phyloP scores from a whole-genome alignment of 1,139 yeast species.

The Debaryomycetaceae sp. region DNA sequence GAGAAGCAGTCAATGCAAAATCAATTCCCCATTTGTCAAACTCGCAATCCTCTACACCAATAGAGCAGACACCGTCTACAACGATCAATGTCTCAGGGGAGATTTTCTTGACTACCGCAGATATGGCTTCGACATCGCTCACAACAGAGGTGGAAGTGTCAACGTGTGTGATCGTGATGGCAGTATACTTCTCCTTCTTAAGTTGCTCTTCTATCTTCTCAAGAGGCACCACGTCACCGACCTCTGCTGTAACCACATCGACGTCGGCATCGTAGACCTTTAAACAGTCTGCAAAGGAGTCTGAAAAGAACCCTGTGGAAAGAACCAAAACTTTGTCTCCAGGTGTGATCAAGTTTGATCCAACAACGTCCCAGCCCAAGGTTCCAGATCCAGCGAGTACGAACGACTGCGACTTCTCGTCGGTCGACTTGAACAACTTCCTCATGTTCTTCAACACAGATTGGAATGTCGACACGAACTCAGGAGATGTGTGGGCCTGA shows the following conservation, averaged over 20 bases:
- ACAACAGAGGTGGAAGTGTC: slow-evolving; percentile 95
- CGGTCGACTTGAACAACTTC: slow-evolving; percentile 67
- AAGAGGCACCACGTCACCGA: slow-evolving; percentile 70
- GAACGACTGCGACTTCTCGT: slow-evolving; percentile 66
- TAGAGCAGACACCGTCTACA: slow-evolving; percentile 94
- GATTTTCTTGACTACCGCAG: slow-evolving; percentile 55
- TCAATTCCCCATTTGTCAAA: slow-evolving; percentile 92
- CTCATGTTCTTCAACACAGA: slow-evolving; percentile 65
- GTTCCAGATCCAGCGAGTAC: slow-evolving; percentile 92
- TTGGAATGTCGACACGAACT: slow-evolving; percentile 73
- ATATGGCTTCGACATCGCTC: slow-evolving; percentile 62
- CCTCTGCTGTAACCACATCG: slow-evolving; percentile 63
- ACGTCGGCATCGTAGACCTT: slow-evolving; percentile 67
- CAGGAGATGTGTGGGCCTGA: slow-evolving; percentile 88
- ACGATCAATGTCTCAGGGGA: slow-evolving; percentile 80
- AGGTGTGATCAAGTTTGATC: slow-evolving; percentile 66
- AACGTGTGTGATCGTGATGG: slow-evolving; percentile 88
- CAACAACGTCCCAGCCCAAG: slow-evolving; percentile 91
- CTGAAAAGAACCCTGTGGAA: slow-evolving; percentile 92
- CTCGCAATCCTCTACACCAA: slow-evolving; percentile 81
- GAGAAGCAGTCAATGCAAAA: slow-evolving; percentile 86
- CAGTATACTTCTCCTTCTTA: slow-evolving; percentile 49
- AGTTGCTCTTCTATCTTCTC: slow-evolving; percentile 55
- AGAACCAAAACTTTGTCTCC: slow-evolving; percentile 74
- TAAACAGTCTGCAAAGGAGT: slow-evolving; percentile 78